Percentiles rank a stretch among this genome's conserved stretches.
These are phyloP conservation scores for Camellia lanceoleosa DNA, from an alignment of 148 eudicot genomes.

Conservation along the genomic window DNA sequence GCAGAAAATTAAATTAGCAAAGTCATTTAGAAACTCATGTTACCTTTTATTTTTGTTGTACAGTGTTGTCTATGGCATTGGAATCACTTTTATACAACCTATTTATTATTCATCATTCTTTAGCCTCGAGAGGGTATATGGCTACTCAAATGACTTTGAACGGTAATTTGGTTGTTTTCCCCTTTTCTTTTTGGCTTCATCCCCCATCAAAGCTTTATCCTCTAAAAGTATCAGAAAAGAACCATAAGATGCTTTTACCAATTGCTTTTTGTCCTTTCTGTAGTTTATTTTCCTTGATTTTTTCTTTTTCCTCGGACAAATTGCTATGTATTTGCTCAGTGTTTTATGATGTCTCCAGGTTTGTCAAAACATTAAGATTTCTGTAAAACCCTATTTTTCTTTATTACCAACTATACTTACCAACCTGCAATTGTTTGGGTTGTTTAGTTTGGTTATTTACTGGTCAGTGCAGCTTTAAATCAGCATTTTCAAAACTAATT, in stretches of 20 bases:
- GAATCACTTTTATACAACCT: slow-evolving; percentile 67
- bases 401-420: background rate
- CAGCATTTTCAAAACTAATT: background rate
- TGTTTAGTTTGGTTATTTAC: background rate
- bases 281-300: background rate
- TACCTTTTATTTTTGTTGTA: slow-evolving; percentile 11
- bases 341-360: background rate
- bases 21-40: background rate
- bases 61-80: slow-evolving; percentile 65
- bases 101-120: slow-evolving; percentile 54
- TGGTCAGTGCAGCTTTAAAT: background rate
- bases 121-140: slow-evolving; percentile 51
- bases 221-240: background rate
- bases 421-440: background rate
- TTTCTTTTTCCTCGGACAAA: background rate
- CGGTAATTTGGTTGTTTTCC: slow-evolving; percentile 26
- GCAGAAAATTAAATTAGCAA: background rate
- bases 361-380: background rate
- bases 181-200: background rate
- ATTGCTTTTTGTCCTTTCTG: background rate
- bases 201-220: background rate
- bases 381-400: background rate
- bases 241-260: background rate
- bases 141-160: slow-evolving; percentile 65
- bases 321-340: background rate